Evolutionary conservation across 164 flowering plant genomes (phyloP).

Genomic region (Macadamia integrifolia): DNA sequence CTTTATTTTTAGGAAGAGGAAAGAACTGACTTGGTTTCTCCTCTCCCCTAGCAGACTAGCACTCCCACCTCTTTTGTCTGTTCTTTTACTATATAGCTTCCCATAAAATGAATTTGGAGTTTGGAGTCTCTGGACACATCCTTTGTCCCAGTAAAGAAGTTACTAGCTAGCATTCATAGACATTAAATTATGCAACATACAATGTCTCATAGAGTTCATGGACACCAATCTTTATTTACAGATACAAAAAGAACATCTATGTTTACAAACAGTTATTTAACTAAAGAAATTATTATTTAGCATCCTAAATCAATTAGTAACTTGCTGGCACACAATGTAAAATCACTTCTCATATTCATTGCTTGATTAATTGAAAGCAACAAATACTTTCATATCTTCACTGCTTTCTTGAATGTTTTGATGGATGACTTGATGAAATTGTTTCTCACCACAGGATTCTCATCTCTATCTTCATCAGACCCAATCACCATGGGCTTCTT

Average conservation of each 20-base stretch:
- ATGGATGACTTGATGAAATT: conserved; percentile 58
- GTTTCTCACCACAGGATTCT: conserved; percentile 21
- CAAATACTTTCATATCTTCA: conserved; percentile 26
- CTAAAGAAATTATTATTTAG: conserved; percentile 1
- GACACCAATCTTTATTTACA: background rate
- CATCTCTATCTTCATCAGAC: conserved; percentile 42
- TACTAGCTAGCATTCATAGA: too few relatives aligned
- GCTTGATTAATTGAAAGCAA: background rate
- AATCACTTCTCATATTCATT: too few relatives aligned
- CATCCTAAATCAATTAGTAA: background rate
- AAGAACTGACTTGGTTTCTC: too few relatives aligned
- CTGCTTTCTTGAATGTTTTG: conserved; percentile 60
- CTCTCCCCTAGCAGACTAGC: too few relatives aligned
- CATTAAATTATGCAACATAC: too few relatives aligned
- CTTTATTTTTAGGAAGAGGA: too few relatives aligned
- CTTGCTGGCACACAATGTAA: background rate
- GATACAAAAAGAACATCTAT: background rate
- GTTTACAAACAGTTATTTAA: conserved; percentile 4
- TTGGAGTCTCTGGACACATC: too few relatives aligned
- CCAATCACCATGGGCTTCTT: conserved; percentile 55
- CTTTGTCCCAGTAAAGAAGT: too few relatives aligned
- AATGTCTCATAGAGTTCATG: background rate
- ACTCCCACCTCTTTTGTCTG: too few relatives aligned
- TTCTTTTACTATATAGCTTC: background rate
- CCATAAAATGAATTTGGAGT: too few relatives aligned